A percentile compares a stretch with the other conserved stretches of the same genome.
Conservation (phyloP, 352 stramenopile genomes). For the Pseudoperonospora humuli region DNA sequence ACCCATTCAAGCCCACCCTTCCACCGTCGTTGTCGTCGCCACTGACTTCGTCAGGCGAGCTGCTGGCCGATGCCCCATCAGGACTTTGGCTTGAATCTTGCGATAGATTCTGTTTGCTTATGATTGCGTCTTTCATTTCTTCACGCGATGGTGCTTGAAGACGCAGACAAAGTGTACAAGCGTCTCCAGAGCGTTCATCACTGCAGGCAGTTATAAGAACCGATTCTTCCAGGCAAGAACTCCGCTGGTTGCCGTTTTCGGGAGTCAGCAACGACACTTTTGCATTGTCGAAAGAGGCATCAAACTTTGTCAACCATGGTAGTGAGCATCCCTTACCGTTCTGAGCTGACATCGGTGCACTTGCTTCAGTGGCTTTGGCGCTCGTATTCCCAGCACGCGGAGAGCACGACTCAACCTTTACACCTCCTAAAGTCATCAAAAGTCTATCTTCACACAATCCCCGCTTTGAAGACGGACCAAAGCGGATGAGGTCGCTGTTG, state of each 20-base stretch:
- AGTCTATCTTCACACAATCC: conserved; percentile 80
- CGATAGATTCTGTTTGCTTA: conserved; percentile 58
- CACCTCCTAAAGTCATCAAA: conserved; percentile 52
- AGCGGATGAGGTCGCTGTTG: conserved; percentile 73
- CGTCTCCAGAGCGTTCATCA: conserved; percentile 26
- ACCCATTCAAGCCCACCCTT: conserved; percentile 72
- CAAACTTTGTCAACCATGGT: conserved; percentile 67
- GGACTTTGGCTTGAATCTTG: conserved; percentile 59
- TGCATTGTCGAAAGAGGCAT: conserved; percentile 42
- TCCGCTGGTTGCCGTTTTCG: conserved; percentile 48
- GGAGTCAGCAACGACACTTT: conserved; percentile 44
- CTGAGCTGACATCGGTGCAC: conserved; percentile 10
- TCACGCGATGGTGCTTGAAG: conserved; percentile 39
- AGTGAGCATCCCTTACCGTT: conserved; percentile 20
- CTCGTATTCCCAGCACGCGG: not conserved
- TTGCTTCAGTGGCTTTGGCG: conserved; percentile 7
- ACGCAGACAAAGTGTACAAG: conserved; percentile 40
- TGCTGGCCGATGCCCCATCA: conserved; percentile 24
- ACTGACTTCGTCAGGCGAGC: conserved; percentile 32
- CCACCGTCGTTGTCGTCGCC: conserved; percentile 78
- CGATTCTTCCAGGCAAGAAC: conserved; percentile 28
- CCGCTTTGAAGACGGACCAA: conserved; percentile 65
- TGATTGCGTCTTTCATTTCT: conserved; percentile 38
- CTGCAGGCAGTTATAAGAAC: conserved; percentile 35
- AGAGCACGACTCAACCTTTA: conserved; percentile 39